Conservation (phyloP, 1,139 yeast genomes). For the Nakaseomyces bracarensis region DNA sequence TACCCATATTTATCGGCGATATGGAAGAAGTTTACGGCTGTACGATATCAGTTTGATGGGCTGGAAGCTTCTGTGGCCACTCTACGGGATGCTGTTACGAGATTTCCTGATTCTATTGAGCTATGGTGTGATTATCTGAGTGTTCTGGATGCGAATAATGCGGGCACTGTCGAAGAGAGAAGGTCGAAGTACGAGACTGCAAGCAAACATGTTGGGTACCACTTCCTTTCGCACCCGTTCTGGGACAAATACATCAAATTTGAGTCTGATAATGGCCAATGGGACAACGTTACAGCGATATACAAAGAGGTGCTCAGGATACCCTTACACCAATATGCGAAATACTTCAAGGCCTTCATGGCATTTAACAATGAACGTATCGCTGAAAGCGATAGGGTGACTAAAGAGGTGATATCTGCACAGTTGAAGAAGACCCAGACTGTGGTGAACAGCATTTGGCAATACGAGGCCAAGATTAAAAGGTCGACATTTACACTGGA, state of each 20-base stretch:
- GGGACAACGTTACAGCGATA: constrained; percentile 32
- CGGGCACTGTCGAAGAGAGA: constrained; percentile 30
- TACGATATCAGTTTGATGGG: constrained; percentile 50
- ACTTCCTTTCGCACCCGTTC: constrained; percentile 52
- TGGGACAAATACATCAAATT: constrained; percentile 60
- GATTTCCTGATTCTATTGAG: constrained; percentile 51
- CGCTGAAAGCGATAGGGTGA: constrained; percentile 7
- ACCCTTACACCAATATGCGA: constrained; percentile 66
- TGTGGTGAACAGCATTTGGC: constrained; percentile 52
- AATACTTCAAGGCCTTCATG: constrained; percentile 46
- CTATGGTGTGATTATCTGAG: constrained; percentile 59
- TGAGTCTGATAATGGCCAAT: constrained; percentile 31
- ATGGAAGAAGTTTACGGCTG: constrained; percentile 53
- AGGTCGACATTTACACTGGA: constrained; percentile 39
- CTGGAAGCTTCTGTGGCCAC: constrained; percentile 41
- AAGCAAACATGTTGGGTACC: constrained; percentile 40
- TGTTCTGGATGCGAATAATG: constrained; percentile 38
- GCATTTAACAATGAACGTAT: constrained; percentile 35
- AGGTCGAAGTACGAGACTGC: constrained; percentile 39
- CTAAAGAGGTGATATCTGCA: constrained; percentile 32
- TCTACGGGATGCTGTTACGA: constrained; percentile 40
- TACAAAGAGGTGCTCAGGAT: constrained; percentile 40
- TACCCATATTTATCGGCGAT: constrained; percentile 51
- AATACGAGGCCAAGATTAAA: constrained; percentile 46
- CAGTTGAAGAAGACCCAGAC: constrained; percentile 42